Percentiles rank a stretch among this genome's conserved stretches.
These are phyloP conservation scores for Haemoproteus tartakovskyi DNA, from an alignment of 169 alveolate species.

Conservation along the genomic window DNA sequence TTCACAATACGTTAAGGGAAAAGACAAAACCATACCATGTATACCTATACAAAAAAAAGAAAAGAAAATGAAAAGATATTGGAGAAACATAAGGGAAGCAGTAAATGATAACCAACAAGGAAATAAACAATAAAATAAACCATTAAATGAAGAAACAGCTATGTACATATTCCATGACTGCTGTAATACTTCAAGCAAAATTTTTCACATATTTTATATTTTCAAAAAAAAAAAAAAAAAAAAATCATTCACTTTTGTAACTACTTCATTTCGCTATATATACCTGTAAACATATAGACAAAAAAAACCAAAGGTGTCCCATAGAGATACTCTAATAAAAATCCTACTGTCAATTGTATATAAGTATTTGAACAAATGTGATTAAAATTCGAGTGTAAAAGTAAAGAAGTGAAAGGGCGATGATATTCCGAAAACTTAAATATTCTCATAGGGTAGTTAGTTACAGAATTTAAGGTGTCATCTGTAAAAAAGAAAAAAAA, in stretches of 20 bases:
- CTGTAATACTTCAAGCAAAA: too few species aligned
- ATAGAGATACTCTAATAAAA: conserved; percentile 59
- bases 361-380: conserved; percentile 68
- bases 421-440: conserved; percentile 50
- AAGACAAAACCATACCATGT: conserved; percentile 57
- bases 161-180: too few species aligned
- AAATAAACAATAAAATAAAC: too few species aligned
- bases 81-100: too few species aligned
- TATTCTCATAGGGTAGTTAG: conserved; percentile 50
- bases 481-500: conserved; percentile 10
- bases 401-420: conserved; percentile 60
- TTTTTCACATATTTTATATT: too few species aligned
- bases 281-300: conserved; percentile 62
- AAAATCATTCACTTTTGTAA: neutral
- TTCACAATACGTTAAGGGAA: conserved; percentile 59
- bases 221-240: too few species aligned
- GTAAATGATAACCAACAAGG: too few species aligned
- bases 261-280: neutral
- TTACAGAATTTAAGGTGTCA: conserved; percentile 62
- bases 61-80: neutral
- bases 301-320: conserved; percentile 64
- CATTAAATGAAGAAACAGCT: too few species aligned
- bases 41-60: conserved; percentile 27
- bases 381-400: conserved; percentile 64
- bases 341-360: conserved; percentile 65